Conservation (phyloP, 305 asterid genomes). For the Striga hermonthica region DNA sequence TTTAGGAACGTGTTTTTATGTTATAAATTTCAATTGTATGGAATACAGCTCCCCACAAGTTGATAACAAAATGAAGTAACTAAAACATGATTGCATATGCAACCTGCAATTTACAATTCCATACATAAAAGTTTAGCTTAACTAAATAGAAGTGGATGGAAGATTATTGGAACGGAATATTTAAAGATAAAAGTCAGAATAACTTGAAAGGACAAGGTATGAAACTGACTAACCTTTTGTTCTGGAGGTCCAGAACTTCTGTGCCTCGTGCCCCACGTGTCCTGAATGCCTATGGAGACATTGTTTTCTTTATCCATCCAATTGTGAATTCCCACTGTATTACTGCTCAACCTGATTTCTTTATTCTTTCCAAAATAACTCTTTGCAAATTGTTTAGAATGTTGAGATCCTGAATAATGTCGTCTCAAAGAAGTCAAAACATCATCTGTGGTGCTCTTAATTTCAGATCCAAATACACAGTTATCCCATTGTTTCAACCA, state of each 20-base stretch:
- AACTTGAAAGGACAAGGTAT: slow-evolving; percentile 16
- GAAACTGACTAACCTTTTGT: slow-evolving; percentile 59
- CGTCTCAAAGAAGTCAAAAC: slow-evolving; percentile 82
- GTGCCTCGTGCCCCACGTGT: slow-evolving; percentile 56
- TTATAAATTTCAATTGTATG: slow-evolving; percentile 9
- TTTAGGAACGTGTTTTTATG: neutral
- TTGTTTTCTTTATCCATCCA: slow-evolving; percentile 48
- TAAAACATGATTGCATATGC: slow-evolving; percentile 6
- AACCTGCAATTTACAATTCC: slow-evolving; percentile 2
- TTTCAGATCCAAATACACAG: slow-evolving; percentile 84
- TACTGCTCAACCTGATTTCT: slow-evolving; percentile 46
- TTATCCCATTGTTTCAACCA: slow-evolving; percentile 99
- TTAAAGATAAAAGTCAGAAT: neutral
- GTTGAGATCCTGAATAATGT: slow-evolving; percentile 66
- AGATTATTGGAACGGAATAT: slow-evolving; percentile 2
- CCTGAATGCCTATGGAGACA: slow-evolving; percentile 48
- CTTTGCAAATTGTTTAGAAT: slow-evolving; percentile 47
- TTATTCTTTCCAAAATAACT: slow-evolving; percentile 42
- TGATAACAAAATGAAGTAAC: slow-evolving; percentile 10
- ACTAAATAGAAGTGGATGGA: neutral
- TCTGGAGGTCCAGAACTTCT: slow-evolving; percentile 74
- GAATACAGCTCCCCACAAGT: slow-evolving; percentile 1
- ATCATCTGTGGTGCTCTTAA: slow-evolving; percentile 86
- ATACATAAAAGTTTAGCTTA: too few relatives aligned
- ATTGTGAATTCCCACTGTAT: slow-evolving; percentile 36